A percentile compares a stretch with the other conserved stretches of the same genome.
These are phyloP conservation scores for Pichia sp. DNA, from an alignment of 1,139 yeast species.

Conservation along the genomic window DNA sequence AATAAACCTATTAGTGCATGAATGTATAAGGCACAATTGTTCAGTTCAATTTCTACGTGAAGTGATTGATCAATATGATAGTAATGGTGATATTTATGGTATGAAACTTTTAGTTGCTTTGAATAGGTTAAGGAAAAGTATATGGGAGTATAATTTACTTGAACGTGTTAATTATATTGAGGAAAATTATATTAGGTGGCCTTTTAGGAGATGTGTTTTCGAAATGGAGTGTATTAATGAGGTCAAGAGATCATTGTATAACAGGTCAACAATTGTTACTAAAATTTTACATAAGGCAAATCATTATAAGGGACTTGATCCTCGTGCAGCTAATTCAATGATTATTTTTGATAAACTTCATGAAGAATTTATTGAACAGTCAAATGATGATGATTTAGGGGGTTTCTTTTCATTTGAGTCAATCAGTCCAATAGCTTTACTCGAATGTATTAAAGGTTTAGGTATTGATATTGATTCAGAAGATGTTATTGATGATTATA, in stretches of 20 bases:
- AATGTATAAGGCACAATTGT: conserved; percentile 13
- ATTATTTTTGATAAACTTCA: conserved; percentile 13
- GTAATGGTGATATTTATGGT: conserved; percentile 12
- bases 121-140: conserved; percentile 10
- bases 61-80: conserved; percentile 14
- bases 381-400: conserved; percentile 1
- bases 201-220: conserved; percentile 13
- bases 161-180: conserved; percentile 13
- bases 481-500: not conserved
- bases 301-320: conserved; percentile 8
- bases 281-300: conserved; percentile 11
- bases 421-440: conserved; percentile 3
- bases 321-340: conserved; percentile 12
- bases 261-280: conserved; percentile 8
- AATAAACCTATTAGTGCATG: conserved; percentile 9
- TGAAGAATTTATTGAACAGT: conserved; percentile 13
- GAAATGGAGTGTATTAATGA: conserved; percentile 14
- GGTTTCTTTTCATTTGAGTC: conserved; percentile 11
- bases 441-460: conserved; percentile 11
- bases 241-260: conserved; percentile 11
- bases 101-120: conserved; percentile 9
- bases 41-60: conserved; percentile 11
- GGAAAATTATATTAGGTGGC: conserved; percentile 10
- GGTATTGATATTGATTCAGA: conserved; percentile 12
- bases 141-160: conserved; percentile 14